Evolutionary conservation across 305 asterid genomes (phyloP), one percentile per base, ranked within the genome.

Genomic region (Striga hermonthica): DNA sequence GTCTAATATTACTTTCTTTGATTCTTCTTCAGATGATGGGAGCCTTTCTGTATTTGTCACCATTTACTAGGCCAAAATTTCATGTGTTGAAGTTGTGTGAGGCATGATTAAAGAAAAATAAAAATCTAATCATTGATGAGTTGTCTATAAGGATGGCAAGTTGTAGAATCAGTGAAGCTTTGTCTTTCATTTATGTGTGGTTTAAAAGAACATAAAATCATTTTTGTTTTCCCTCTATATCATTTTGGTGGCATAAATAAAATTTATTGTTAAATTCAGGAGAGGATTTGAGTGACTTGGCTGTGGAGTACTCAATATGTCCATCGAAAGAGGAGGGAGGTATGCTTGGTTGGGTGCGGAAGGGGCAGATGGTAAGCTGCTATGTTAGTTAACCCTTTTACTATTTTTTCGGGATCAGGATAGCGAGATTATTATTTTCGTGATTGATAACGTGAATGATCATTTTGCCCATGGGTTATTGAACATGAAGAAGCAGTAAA

Each of bases 281-380:
- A 66, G 96, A 91, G 86, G 96, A 85, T 74, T 80, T 91, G 72
- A 84, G 98, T 68, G 89, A 91, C 76, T 81, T 91, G 92, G 98
- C 96, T 53, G 85, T 81, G 66, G 89, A 87, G 68, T 77, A 87
- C 77, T 91, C 98, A 0, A 80, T 87, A 49, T 91, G 98, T 75
- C 97, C 98, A 56, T 92, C 98, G 12, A 89, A 87, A 81, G 91
- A 92, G 69, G 93, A 87, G 56, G 98, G 98, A 14, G 98, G 98
- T 44, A 89, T 89, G 95, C 98, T 92, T 74, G 98, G 98, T 70
- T 92, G 98, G 98, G 98, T 92, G 80, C 81, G 83, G 75, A 92
- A 77, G 83, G 98, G 97, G 35, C 97, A 92, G 80, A 89, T 92
- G 98, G 98, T 92, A 85, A 62, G 92, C 53, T 74, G 22, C 67